Evolutionary conservation across 176 grass and related monocot genomes (phyloP).

Genomic region (Guadua angustifolia): DNA sequence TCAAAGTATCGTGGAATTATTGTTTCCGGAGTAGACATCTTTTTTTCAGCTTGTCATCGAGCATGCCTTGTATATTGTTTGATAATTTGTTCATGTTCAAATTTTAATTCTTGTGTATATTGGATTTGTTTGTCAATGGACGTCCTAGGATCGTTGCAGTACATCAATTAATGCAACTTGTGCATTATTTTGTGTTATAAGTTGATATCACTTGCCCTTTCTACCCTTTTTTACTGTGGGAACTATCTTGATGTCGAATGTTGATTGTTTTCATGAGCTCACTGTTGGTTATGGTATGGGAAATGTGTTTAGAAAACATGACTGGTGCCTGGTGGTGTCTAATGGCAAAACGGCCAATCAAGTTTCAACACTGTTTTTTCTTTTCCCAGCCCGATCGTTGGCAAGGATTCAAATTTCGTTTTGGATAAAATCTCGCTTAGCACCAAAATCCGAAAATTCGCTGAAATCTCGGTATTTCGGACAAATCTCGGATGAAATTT

Average conservation of each 20-base stretch:
- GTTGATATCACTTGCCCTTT: neutral
- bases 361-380: neutral
- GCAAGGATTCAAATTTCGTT: too few relatives aligned
- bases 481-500: too few relatives aligned
- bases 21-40: conserved; percentile 54
- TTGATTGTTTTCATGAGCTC: neutral
- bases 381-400: neutral
- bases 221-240: neutral
- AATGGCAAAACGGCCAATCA: neutral
- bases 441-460: too few relatives aligned
- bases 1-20: conserved; percentile 48
- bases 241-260: neutral
- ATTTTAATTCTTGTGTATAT: conserved; percentile 68
- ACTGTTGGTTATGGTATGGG: neutral
- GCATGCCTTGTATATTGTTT: conserved; percentile 69
- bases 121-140: conserved; percentile 42
- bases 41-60: conserved; percentile 62
- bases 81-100: conserved; percentile 50
- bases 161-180: conserved; percentile 45
- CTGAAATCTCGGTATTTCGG: too few relatives aligned
- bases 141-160: conserved; percentile 49
- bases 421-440: too few relatives aligned
- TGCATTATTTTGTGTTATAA: conserved; percentile 42
- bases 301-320: neutral
- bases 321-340: neutral